These are phyloP conservation scores for Aspergillus indologenus DNA, from an alignment of 495 filamentous ascomycete species.

Conservation along the genomic window DNA sequence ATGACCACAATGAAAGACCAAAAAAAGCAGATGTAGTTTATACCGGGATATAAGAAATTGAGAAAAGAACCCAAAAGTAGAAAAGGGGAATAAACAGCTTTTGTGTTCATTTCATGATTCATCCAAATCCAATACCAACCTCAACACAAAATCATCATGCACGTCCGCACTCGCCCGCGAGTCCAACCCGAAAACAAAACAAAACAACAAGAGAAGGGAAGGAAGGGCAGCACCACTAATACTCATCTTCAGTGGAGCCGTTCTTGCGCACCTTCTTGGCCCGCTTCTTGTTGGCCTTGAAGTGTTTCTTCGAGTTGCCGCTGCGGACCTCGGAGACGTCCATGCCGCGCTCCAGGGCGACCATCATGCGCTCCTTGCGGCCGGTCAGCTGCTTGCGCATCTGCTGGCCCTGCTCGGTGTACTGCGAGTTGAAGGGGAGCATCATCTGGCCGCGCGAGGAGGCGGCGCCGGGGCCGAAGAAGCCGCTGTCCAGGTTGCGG, in stretches of 20 bases:
- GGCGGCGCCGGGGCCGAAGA: constrained; percentile 68
- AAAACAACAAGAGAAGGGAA: constrained; percentile 11
- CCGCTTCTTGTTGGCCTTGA: constrained; percentile 76
- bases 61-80: too few species aligned
- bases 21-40: constrained; percentile 4
- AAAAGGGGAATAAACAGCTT: too few species aligned
- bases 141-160: not conserved
- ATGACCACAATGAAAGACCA: not conserved
- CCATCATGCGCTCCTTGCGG: constrained; percentile 78
- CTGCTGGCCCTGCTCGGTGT: constrained; percentile 71
- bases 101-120: too few species aligned
- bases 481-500: constrained; percentile 72
- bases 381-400: constrained; percentile 71
- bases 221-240: constrained; percentile 28
- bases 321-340: constrained; percentile 77
- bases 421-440: constrained; percentile 82
- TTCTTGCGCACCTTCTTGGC: constrained; percentile 52
- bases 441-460: constrained; percentile 61
- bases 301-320: constrained; percentile 84
- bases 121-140: too few species aligned
- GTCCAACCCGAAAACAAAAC: not conserved
- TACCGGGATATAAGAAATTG: constrained; percentile 2
- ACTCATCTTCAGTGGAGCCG: constrained; percentile 40
- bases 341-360: constrained; percentile 79
- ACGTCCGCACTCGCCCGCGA: not conserved